Conservation (phyloP, 768 basidiomycete genomes). For the Boletus bicolor region DNA sequence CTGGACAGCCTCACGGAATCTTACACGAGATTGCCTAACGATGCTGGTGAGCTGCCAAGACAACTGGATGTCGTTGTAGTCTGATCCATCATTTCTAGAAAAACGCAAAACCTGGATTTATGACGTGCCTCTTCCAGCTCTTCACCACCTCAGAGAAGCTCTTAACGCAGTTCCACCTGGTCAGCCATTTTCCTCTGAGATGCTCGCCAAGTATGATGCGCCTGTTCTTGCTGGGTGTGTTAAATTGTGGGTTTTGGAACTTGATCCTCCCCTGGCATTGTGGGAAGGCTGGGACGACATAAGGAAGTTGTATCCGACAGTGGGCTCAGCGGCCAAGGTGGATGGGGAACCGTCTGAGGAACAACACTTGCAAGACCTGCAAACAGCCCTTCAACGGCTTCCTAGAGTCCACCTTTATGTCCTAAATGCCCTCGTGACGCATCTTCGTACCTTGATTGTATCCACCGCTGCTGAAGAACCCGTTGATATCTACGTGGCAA, state of each 20-base stretch:
- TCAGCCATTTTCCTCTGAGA: constrained; percentile 46
- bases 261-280: constrained; percentile 79
- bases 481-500: constrained; percentile 79
- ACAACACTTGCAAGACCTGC: constrained; percentile 61
- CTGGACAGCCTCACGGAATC: constrained; percentile 60
- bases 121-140: constrained; percentile 78
- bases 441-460: constrained; percentile 69
- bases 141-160: constrained; percentile 82
- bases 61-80: not conserved
- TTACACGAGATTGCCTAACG: constrained; percentile 57
- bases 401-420: constrained; percentile 80
- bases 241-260: constrained; percentile 90
- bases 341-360: constrained; percentile 54
- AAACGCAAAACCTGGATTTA: constrained; percentile 93
- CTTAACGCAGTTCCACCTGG: constrained; percentile 67
- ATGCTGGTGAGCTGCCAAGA: constrained; percentile 50
- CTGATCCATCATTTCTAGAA: constrained; percentile 43
- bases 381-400: constrained; percentile 59
- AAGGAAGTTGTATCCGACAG: constrained; percentile 78
- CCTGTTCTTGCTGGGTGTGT: constrained; percentile 82
- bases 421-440: constrained; percentile 72
- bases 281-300: constrained; percentile 95
- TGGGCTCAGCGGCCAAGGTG: constrained; percentile 52
- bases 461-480: constrained; percentile 67
- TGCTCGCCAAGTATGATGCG: constrained; percentile 73